phyloP scores from a whole-genome alignment of 1,284 basidiomycete species.

The Microbotryum saponariae region DNA sequence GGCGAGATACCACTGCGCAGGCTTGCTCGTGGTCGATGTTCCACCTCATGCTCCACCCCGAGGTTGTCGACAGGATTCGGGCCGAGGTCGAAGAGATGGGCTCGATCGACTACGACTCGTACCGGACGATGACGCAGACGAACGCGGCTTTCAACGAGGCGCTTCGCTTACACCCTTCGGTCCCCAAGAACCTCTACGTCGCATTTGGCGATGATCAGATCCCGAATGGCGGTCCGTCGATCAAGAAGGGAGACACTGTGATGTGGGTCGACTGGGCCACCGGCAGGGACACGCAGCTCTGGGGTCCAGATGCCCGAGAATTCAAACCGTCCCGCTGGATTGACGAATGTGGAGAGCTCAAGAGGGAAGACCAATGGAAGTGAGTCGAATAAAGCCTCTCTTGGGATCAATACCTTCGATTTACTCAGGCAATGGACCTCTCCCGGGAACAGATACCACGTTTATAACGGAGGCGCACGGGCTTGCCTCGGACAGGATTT shows the following conservation, averaged over 20 bases:
- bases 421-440: too few species aligned
- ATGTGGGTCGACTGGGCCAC: slow-evolving; percentile 29
- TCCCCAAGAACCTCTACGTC: slow-evolving; percentile 18
- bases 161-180: slow-evolving; percentile 2
- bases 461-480: too few species aligned
- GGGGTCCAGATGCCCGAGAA: slow-evolving; percentile 29
- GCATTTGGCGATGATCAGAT: slow-evolving; percentile 24
- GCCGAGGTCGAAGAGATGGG: slow-evolving; percentile 12
- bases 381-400: too few species aligned
- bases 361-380: slow-evolving; percentile 25
- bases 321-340: slow-evolving; percentile 33
- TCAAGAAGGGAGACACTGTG: slow-evolving; percentile 28
- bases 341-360: slow-evolving; percentile 20
- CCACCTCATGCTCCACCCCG: slow-evolving; percentile 1
- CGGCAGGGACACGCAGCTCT: slow-evolving; percentile 19
- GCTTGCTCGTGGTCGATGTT: slow-evolving; percentile 12
- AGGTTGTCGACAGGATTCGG: slow-evolving; percentile 3
- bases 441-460: too few species aligned
- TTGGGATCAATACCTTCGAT: too few species aligned
- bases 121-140: slow-evolving; percentile 12
- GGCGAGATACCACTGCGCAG: slow-evolving; percentile 17
- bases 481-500: slow-evolving; percentile 16
- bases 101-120: slow-evolving; percentile 19
- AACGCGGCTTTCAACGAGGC: slow-evolving; percentile 28
- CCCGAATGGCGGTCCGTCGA: slow-evolving; percentile 27